Base-by-base conservation (phyloP, 768 basidiomycete genomes). In the Dentipellis fragilis region DNA sequence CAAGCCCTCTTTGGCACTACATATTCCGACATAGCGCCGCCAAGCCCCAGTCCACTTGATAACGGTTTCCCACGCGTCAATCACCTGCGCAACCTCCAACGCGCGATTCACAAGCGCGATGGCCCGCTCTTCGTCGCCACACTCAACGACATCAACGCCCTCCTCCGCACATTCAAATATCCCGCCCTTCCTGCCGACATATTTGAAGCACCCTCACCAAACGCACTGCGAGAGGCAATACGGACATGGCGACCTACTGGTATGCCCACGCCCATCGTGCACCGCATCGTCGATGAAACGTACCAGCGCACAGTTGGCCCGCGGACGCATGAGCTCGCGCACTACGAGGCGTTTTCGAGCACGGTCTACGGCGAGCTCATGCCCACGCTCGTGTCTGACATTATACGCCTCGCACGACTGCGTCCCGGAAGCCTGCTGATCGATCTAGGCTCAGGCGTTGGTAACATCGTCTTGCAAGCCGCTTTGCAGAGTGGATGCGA, bases 231-330 rank as follows among this genome's bases (percentile, higher is more conserved):
- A 65, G 66, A 72, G 17, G 66, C 69, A 1, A 72, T 83, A 5
- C 68, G 72, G 39, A 62, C 69, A 0, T 88, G 85, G 85, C 70
- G 69, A 0, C 63, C 71, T 17, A 71, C 63, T 1, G 83, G 80
- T 3, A 65, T 93, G 23, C 87, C 84, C 0, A 73, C 81, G 49
- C 75, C 79, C 36, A 79, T 93, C 2, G 73, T 87, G 56, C 76
- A 83, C 72, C 83, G 86, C 42, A 79, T 95, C 49, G 76, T 89
- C 52, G 92, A 93, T 46, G 93, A 97, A 73, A 89, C 85, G 38
- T 98, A 99, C 64, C 92, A 97, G 65, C 82, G 96, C 23, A 82
- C 84, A 16, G 93, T 97, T 1, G 94, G 94, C 5, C 96, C 96
- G 0, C 82, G 89, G 63, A 81, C 93, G n/a, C 80, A 81, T 52